Conservation (phyloP, 108 stramenopile genomes). For the Cyclotella distinguenda region DNA sequence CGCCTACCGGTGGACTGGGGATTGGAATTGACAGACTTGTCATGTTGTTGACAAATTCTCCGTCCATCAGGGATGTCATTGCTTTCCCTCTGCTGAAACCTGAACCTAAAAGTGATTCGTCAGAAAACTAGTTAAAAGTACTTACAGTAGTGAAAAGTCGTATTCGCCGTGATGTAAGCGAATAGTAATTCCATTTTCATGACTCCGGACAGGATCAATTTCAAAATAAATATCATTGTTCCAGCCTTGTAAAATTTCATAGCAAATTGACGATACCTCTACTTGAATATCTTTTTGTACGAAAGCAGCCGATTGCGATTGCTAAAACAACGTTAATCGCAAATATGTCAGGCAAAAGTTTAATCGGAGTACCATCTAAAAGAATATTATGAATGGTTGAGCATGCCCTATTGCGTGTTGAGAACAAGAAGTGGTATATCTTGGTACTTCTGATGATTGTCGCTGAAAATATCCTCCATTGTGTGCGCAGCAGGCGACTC, state of each 20-base stretch:
- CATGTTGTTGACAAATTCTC: constrained; percentile 96
- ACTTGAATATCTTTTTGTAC: constrained; percentile 79
- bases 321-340: constrained; percentile 97
- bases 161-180: too few species aligned
- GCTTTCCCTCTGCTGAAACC: constrained; percentile 94
- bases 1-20: constrained; percentile 97
- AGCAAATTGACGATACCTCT: too few species aligned
- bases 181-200: too few species aligned
- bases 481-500: constrained; percentile 98
- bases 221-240: too few species aligned
- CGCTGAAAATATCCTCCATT: constrained; percentile 76
- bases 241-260: too few species aligned
- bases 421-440: too few species aligned
- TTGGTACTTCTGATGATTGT: constrained; percentile 95
- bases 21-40: constrained; percentile 98
- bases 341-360: constrained; percentile 99
- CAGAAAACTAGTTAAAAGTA: too few species aligned
- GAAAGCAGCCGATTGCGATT: constrained; percentile 91
- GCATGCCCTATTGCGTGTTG: too few species aligned
- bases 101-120: constrained; percentile 5
- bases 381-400: too few species aligned
- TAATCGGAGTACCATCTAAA: constrained; percentile 90
- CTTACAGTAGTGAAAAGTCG: background rate
- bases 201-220: too few species aligned
- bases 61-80: constrained; percentile 97